Evolutionary conservation across 805 yeast species (phyloP).

Genomic region (Wickerhamomyces alni): DNA sequence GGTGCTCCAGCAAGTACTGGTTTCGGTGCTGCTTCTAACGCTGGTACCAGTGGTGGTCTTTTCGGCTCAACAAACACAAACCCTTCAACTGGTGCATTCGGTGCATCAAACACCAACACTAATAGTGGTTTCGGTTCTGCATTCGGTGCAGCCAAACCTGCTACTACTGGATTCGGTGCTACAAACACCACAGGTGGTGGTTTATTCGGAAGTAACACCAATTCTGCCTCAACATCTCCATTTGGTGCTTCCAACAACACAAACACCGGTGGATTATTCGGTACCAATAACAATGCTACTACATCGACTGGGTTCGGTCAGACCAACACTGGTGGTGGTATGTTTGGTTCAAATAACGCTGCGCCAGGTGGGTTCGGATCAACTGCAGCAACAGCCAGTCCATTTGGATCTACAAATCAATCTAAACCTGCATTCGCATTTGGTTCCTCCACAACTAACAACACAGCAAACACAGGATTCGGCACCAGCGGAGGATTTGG

Average conservation of each 20-base stretch:
- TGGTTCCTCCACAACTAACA: constrained; percentile 18
- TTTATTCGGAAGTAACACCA: constrained; percentile 18
- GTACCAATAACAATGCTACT: constrained; percentile 23
- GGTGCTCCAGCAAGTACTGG: constrained; percentile 16
- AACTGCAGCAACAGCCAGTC: constrained; percentile 23
- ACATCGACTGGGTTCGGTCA: constrained; percentile 29
- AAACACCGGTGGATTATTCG: constrained; percentile 40
- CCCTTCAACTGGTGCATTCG: constrained; percentile 20
- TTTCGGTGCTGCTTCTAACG: constrained; percentile 12
- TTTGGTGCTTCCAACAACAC: constrained; percentile 38
- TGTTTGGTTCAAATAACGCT: constrained; percentile 10
- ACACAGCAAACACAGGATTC: too few relatives aligned
- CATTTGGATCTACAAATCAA: constrained; percentile 16
- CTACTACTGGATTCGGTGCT: constrained; percentile 26
- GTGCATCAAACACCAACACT: constrained; percentile 10
- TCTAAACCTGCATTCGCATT: constrained; percentile 23
- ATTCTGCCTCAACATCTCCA: constrained; percentile 19
- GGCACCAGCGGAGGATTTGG: too few relatives aligned
- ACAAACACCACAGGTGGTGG: constrained; percentile 16
- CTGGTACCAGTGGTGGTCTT: constrained; percentile 11
- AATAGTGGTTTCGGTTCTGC: constrained; percentile 21
- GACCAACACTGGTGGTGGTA: constrained; percentile 10
- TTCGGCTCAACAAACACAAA: constrained; percentile 23
- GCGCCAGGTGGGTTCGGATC: constrained; percentile 26
- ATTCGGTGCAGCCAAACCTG: constrained; percentile 24